Evolutionary conservation across 192 early-diverging fungal genomes (phyloP), one percentile per base, ranked within the genome.

Genomic region (Coemansia aciculifera): DNA sequence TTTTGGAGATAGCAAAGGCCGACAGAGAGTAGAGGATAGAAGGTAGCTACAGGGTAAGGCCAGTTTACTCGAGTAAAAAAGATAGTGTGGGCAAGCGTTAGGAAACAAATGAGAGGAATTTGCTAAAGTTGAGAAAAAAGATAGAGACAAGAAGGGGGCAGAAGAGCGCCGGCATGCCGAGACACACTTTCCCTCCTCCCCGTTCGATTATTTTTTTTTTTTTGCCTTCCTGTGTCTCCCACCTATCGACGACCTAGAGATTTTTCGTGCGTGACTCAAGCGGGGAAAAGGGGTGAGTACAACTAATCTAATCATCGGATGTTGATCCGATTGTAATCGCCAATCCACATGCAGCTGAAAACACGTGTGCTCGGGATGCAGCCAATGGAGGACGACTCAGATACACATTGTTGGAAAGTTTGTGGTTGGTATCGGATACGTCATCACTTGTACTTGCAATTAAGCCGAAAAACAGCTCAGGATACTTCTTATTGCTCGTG

Each of bases 151-250:
- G 34, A 36, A 36, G 9, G 36, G 46, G 46, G 19, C 13, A 44
- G 43, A 44, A 21, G 19, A 49, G 43, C 43, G 43, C 43, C 15
- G 40, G 40, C 40, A 42, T 42, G 40, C 19, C 46, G n/a, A n/a
- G 46, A 49, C 46, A 49, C 40, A 5, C 11, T 15, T 49, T 49
- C 51, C 51, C 24, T 29, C 51, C 4, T 15, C 51, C 51, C 27
- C 51, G 51, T 54, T 29, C 51, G 23, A 24, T 29, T 54, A 29
- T 52, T 51, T 52, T 52, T 54, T 52, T 51, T 51, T 52, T 52
- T 54, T 54, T 29, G 40, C 13, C 40, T 48, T 21, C 9, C 8
- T 54, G 12, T 23, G 23, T 24, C 12, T 19, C 51, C 46, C 46
- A 49, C 46, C 43, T 44, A 44, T 44, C 43, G 43, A 6, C 17